A percentile compares a stretch with the other conserved stretches of the same genome.
These are phyloP conservation scores for Fusarium ramigenum DNA, from an alignment of 2,329 filamentous ascomycete species.

Conservation along the genomic window DNA sequence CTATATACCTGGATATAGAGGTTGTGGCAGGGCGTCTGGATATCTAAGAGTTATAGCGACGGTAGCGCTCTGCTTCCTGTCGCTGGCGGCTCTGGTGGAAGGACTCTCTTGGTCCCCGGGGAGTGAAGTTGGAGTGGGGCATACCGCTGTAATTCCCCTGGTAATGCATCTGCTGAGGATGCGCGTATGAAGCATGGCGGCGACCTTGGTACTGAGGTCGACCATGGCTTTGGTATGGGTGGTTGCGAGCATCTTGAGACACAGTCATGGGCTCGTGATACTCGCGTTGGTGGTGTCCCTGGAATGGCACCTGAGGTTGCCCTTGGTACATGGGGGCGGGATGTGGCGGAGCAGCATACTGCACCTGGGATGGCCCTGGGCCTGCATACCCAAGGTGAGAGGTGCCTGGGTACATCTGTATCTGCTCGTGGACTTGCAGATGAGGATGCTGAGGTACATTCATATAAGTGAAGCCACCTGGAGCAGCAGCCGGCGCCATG, in stretches of 20 bases:
- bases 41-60: background rate
- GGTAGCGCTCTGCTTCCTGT: slow-evolving; percentile 6
- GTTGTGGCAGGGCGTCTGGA: background rate
- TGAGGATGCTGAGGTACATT: background rate
- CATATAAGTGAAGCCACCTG: slow-evolving; percentile 1
- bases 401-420: background rate
- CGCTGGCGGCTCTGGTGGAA: slow-evolving; percentile 4
- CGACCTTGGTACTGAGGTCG: background rate
- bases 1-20: background rate
- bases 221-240: background rate
- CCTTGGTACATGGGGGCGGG: background rate
- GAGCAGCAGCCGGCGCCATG: background rate
- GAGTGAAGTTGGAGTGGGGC: background rate
- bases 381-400: background rate
- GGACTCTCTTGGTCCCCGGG: background rate
- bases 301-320: background rate
- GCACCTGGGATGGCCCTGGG: background rate
- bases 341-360: background rate
- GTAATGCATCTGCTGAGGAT: background rate
- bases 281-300: background rate
- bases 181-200: slow-evolving; percentile 5
- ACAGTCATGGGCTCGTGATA: background rate
- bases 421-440: background rate
- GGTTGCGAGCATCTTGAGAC: background rate
- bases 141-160: background rate